phyloP scores from a whole-genome alignment of 441 rosid genomes.

The Jatropha podagrica region DNA sequence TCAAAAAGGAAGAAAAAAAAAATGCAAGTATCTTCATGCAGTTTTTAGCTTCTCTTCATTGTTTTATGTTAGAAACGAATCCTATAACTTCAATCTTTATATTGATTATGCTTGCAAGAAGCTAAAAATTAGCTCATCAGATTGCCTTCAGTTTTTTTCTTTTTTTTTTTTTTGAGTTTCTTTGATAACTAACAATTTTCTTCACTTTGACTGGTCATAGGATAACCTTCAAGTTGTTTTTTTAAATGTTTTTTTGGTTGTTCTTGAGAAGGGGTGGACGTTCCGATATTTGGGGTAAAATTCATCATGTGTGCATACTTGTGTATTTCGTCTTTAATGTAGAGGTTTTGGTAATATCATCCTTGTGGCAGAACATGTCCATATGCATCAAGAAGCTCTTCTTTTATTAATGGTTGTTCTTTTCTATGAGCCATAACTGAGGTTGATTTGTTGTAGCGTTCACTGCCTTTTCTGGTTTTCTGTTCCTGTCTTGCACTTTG shows the following conservation, averaged over 20 bases:
- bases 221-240: too few relatives aligned
- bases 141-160: neutral
- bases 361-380: neutral
- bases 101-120: neutral
- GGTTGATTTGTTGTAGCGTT: neutral
- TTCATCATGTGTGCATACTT: neutral
- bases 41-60: neutral
- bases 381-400: neutral
- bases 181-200: neutral
- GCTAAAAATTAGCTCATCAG: neutral
- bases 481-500: neutral
- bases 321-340: neutral
- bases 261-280: too few relatives aligned
- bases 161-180: too few relatives aligned
- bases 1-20: neutral
- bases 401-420: neutral
- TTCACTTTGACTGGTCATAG: too few relatives aligned
- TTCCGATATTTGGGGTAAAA: neutral
- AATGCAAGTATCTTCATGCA: neutral
- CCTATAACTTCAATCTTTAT: neutral
- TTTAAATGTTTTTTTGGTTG: too few relatives aligned
- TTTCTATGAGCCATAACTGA: neutral
- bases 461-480: neutral
- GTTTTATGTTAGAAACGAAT: neutral
- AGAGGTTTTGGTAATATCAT: neutral